Evolutionary conservation across 441 rosid genomes (phyloP), one percentile per base, ranked within the genome.

Genomic region (Brassica hybrid): DNA sequence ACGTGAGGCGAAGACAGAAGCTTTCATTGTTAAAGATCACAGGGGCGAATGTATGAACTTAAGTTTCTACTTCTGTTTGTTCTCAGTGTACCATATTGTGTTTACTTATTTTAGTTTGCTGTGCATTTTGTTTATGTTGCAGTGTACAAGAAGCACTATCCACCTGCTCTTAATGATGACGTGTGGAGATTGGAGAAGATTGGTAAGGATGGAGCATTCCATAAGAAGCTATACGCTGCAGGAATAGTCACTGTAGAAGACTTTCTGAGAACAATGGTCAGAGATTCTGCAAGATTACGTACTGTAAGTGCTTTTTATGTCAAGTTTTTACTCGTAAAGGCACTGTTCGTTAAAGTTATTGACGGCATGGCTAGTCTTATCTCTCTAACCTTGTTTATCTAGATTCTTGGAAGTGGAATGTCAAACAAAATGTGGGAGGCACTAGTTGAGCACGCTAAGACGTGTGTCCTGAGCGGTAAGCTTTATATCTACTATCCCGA

Each of bases 351-450:
- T n/a, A 6, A 12, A 6, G 30, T 61, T 61, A 23, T 56, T 27
- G 54, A 68, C 43, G 75, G 23, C 14, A 65, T 68, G 74, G 64
- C 80, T 88, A 63, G 84, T 71, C 7, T 71, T 7, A 67, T 50
- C 16, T 7, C 17, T 74, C 17, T 74, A 64, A 57, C 43, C 41
- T 17, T 74, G 54, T 67, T 70, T 73, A 25, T 75, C 67, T 84
- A 96, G 99, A 90, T 89, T 88, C 95, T 96, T 71, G 99, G 99
- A 62, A 88, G 95, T 59, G 99, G 99, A n/a, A 96, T 96, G 98
- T 94, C 99, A 75, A 96, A 92, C 87, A 94, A 88, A 88, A 96
- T 96, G 99, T 96, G 99, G 99, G 99, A 96, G 0, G 94, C 97
- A 77, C 90, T 94, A 69, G 72, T 89, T 74, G 98, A 96, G 69